Conservation (phyloP, 345 rosid genomes). For the Melastoma malabathricum region DNA sequence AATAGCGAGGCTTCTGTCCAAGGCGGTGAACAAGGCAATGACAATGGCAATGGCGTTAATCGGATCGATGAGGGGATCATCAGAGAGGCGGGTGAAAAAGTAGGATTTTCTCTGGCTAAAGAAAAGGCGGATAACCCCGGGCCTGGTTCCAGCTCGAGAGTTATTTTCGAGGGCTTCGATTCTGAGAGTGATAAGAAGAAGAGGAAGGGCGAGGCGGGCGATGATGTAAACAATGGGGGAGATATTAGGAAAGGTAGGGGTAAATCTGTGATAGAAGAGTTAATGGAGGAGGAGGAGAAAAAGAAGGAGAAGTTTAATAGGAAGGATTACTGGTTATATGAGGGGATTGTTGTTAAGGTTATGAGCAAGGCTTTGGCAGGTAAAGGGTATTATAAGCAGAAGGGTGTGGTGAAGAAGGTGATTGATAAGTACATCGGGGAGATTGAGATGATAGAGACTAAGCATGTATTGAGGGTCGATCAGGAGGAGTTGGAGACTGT, state of each 20-base stretch:
- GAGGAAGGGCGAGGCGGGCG: constrained; percentile 15
- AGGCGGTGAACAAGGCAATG: too few relatives aligned
- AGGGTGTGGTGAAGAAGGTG: constrained; percentile 72
- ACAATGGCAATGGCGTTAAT: too few relatives aligned
- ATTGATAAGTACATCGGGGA: constrained; percentile 81
- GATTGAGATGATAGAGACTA: constrained; percentile 68
- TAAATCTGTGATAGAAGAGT: constrained; percentile 61
- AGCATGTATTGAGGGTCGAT: constrained; percentile 74
- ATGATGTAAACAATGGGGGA: constrained; percentile 14
- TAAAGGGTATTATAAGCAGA: constrained; percentile 84
- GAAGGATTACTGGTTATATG: constrained; percentile 83
- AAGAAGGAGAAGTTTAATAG: constrained; percentile 66
- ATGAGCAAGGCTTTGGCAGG: constrained; percentile 70
- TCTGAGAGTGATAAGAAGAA: constrained; percentile 16
- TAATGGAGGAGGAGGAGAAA: constrained; percentile 89
- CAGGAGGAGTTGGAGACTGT: constrained; percentile 97
- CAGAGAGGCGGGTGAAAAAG: constrained; percentile 40
- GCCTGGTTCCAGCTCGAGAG: constrained; percentile 21
- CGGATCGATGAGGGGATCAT: background rate
- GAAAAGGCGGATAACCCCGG: constrained; percentile 31
- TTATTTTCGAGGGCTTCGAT: constrained; percentile 44
- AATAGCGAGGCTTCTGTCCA: too few relatives aligned
- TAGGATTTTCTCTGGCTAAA: constrained; percentile 64
- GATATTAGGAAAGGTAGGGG: constrained; percentile 19
- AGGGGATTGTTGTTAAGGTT: constrained; percentile 77